Base-by-base conservation (phyloP, 495 filamentous ascomycete genomes). In the Stereocaulon alpinum region DNA sequence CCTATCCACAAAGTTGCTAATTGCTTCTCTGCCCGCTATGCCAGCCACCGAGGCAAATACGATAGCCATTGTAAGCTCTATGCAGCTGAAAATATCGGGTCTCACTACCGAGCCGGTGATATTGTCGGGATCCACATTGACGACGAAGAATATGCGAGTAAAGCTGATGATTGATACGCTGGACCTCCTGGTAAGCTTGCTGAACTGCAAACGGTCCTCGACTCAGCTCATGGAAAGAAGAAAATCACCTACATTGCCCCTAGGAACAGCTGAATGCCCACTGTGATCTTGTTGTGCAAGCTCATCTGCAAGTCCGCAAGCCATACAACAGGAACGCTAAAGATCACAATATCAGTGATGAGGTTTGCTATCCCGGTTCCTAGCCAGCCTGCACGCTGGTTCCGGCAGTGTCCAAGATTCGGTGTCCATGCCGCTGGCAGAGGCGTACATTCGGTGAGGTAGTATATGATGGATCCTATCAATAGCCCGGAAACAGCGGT, bases 21-120 rank as follows among this genome's bases (percentile, higher is more conserved):
- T 60, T 15, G 58, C 48, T 53, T 60, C 45, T 20, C 58, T 37
- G 20, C 48, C 58, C 18, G 40, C 58, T 52, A 55, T 60, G 18
- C 58, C 58, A 12, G 58, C 45, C 20, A 55, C 44, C n/a, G 58
- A 60, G 37, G 58, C 58, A 20, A 60, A 60, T n/a, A 60, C 49
- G 37, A 60, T 60, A 24, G 58, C 49, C 58, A 55, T 60, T 6
- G 47, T 60, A 14, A 60, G 49, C 37, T 60, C 58, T 11, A 60
- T 60, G 34, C 58, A 60, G 49, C 47, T 54, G 58, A 60, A 60
- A n/a, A 44, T 55, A 37, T 60, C 49, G n/a, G 58, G 30, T 27
- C n/a, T 53, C 20, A 60, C 58, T n/a, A 60, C 58, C 14, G 58
- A 54, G 30, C 58, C 58, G 22, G 58, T 60, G 58, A 60, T 40